Evolutionary conservation across 2,329 filamentous ascomycete species (phyloP).

Genomic region (Bretziella fagacearum): DNA sequence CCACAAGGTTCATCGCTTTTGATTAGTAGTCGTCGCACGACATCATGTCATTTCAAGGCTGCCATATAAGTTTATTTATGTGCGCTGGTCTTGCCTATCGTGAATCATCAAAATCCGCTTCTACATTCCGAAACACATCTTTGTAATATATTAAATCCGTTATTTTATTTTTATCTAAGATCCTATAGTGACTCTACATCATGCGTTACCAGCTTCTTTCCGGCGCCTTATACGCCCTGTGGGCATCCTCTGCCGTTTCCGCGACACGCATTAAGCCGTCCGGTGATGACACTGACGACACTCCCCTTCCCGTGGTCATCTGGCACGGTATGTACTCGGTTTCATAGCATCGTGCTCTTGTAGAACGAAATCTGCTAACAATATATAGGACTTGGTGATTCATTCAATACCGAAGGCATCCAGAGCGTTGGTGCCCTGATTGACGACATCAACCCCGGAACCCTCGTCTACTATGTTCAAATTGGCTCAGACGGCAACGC

Average conservation of each 20-base stretch:
- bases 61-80: too few species aligned
- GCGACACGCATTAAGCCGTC: slow-evolving; percentile 19
- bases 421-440: slow-evolving; percentile 54
- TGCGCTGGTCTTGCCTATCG: not conserved
- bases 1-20: too few species aligned
- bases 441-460: slow-evolving; percentile 59
- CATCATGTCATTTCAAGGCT: too few species aligned
- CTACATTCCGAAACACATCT: not conserved
- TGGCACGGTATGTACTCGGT: slow-evolving; percentile 51
- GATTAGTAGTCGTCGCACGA: too few species aligned
- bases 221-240: slow-evolving; percentile 6
- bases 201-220: slow-evolving; percentile 12
- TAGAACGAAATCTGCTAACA: not conserved
- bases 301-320: slow-evolving; percentile 76
- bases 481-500: slow-evolving; percentile 46
- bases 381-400: slow-evolving; percentile 42
- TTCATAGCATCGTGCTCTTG: not conserved
- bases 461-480: slow-evolving; percentile 64
- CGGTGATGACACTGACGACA: slow-evolving; percentile 28
- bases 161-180: not conserved
- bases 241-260: slow-evolving; percentile 17
- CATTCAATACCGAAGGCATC: slow-evolving; percentile 61
- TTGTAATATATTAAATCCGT: not conserved
- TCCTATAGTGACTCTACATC: not conserved
- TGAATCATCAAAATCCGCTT: not conserved